These are phyloP conservation scores for Tolypocladium paradoxum DNA, from an alignment of 2,329 filamentous ascomycete species.

Conservation along the genomic window DNA sequence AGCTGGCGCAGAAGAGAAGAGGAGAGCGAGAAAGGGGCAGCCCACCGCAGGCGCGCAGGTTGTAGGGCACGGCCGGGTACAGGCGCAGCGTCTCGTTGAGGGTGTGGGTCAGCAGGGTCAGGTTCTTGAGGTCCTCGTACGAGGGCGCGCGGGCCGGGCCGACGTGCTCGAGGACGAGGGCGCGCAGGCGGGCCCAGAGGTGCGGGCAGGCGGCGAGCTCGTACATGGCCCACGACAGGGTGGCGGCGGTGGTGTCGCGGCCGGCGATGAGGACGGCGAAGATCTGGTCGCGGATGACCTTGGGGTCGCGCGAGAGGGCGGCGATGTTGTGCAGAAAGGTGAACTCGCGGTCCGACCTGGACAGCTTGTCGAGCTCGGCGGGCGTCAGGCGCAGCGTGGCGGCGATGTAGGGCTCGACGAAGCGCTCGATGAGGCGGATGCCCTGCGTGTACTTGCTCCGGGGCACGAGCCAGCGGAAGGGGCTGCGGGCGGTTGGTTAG, in stretches of 20 bases:
- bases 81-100: slow-evolving; percentile 70
- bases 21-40: neutral
- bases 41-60: slow-evolving; percentile 42
- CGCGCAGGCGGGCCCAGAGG: slow-evolving; percentile 57
- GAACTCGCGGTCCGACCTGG: slow-evolving; percentile 62
- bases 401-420: slow-evolving; percentile 71
- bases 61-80: slow-evolving; percentile 71
- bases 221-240: slow-evolving; percentile 72
- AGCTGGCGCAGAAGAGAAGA: too few relatives aligned
- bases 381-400: slow-evolving; percentile 56
- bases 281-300: slow-evolving; percentile 74
- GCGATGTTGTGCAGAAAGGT: slow-evolving; percentile 84
- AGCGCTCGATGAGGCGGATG: slow-evolving; percentile 60
- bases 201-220: slow-evolving; percentile 65
- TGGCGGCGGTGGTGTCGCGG: slow-evolving; percentile 76
- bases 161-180: slow-evolving; percentile 58
- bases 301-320: slow-evolving; percentile 61
- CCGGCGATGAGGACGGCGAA: slow-evolving; percentile 75
- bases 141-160: slow-evolving; percentile 53
- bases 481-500: slow-evolving; percentile 51
- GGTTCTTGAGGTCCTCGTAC: slow-evolving; percentile 73
- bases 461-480: slow-evolving; percentile 53
- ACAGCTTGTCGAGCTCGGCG: slow-evolving; percentile 57
- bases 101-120: slow-evolving; percentile 68
- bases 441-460: slow-evolving; percentile 50